These are phyloP conservation scores for Gracilaria caudata DNA, from an alignment of 23 red algal species.

Conservation along the genomic window DNA sequence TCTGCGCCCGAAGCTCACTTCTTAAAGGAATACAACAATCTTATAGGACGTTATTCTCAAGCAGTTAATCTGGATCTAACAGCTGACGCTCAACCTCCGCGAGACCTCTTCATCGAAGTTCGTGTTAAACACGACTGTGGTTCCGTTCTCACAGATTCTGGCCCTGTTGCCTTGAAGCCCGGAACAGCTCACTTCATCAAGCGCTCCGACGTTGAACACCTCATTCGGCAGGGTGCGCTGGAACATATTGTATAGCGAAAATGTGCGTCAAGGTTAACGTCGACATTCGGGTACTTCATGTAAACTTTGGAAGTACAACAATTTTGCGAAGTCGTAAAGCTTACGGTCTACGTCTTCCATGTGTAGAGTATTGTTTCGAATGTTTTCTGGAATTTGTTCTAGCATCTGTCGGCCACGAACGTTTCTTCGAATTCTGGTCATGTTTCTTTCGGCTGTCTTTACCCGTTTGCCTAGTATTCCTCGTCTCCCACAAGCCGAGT, in stretches of 20 bases:
- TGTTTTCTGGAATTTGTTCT: constrained; percentile 2
- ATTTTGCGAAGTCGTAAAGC: constrained; percentile 56
- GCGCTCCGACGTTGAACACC: constrained; percentile 81
- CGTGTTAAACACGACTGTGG: constrained; percentile 79
- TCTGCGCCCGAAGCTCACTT: constrained; percentile 67
- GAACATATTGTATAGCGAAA: constrained; percentile 67
- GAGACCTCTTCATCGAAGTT: constrained; percentile 87
- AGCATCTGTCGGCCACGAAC: background rate
- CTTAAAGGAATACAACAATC: constrained; percentile 59
- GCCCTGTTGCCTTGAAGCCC: constrained; percentile 66
- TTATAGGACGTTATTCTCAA: constrained; percentile 80
- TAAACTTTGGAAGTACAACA: constrained; percentile 15
- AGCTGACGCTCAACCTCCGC: constrained; percentile 76
- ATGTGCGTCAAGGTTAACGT: background rate
- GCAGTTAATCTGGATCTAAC: constrained; percentile 76
- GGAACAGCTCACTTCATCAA: constrained; percentile 85
- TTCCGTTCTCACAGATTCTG: constrained; percentile 83
- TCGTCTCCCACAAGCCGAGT: constrained; percentile 52
- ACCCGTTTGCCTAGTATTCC: constrained; percentile 12
- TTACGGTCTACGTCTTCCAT: constrained; percentile 41
- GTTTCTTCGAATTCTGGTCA: constrained; percentile 21
- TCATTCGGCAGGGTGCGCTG: constrained; percentile 89
- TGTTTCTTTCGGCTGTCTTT: constrained; percentile 11
- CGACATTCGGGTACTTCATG: background rate
- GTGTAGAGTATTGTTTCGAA: constrained; percentile 18